A percentile compares a stretch with the other conserved stretches of the same genome.
These are phyloP conservation scores for Podosphaera xanthii DNA, from an alignment of 2,329 filamentous ascomycete species.

Conservation along the genomic window DNA sequence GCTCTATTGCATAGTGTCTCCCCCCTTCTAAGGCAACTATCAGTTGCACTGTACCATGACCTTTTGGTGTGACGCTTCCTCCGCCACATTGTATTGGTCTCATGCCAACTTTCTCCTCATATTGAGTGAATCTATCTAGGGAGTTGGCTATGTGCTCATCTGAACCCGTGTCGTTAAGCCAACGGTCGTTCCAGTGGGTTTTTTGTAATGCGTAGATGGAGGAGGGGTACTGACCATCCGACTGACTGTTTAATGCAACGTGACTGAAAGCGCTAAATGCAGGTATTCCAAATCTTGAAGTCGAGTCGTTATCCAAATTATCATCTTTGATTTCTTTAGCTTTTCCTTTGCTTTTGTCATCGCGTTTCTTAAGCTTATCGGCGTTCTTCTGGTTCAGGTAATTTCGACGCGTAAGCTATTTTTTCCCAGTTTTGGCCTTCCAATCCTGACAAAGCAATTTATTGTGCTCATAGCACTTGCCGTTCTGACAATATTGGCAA, in stretches of 20 bases:
- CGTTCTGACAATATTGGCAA: too few species aligned
- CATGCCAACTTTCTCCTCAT: neutral
- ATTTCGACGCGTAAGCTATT: too few species aligned
- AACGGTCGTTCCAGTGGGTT: neutral
- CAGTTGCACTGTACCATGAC: neutral
- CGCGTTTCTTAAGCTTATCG: too few species aligned
- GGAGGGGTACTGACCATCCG: neutral
- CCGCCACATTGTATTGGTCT: neutral
- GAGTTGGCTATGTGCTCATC: neutral
- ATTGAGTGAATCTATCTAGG: neutral
- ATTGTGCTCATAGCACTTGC: too few species aligned
- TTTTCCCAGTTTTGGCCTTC: too few species aligned
- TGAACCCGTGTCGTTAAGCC: neutral
- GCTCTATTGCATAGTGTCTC: neutral
- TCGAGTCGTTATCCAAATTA: neutral
- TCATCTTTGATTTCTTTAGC: neutral
- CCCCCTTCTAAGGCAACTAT: neutral
- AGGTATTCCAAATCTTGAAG: neutral
- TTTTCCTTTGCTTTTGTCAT: neutral
- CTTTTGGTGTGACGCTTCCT: neutral
- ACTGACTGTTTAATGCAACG: neutral
- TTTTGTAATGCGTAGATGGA: neutral
- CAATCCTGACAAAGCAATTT: too few species aligned
- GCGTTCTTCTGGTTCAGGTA: too few species aligned
- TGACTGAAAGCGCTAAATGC: neutral